Evolutionary conservation across 257 asterid genomes (phyloP).

Genomic region (Lavandula angustifolia): DNA sequence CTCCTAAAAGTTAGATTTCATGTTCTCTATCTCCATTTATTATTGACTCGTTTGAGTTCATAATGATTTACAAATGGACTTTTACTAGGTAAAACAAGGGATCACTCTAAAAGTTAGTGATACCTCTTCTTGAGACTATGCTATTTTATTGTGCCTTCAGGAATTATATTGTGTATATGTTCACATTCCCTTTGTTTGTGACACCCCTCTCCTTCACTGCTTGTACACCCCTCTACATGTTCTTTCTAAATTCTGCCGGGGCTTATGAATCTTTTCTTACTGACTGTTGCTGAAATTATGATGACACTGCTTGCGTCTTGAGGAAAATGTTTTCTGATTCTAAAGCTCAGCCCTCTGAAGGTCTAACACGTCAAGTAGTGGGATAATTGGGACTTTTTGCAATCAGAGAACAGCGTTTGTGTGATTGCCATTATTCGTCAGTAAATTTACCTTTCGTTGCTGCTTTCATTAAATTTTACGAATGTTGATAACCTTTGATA

Average conservation of each 20-base stretch:
- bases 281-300: constrained; percentile 64
- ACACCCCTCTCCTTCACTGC: no score
- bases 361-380: constrained; percentile 95
- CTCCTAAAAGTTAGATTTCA: constrained; percentile 69
- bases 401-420: constrained; percentile 90
- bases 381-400: constrained; percentile 89
- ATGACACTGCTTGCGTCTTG: constrained; percentile 95
- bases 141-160: no score
- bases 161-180: background rate
- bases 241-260: constrained; percentile 28
- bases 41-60: background rate
- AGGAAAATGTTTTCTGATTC: constrained; percentile 94
- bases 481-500: constrained; percentile 25
- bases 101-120: no score
- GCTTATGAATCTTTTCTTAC: no score
- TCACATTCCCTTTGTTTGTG: no score
- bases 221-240: no score
- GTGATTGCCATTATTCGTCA: constrained; percentile 91
- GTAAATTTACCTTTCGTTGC: constrained; percentile 45
- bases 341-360: constrained; percentile 92
- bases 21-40: constrained; percentile 17
- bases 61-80: constrained; percentile 9
- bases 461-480: background rate
- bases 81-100: background rate
- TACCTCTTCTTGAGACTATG: no score